phyloP scores from a whole-genome alignment of 495 filamentous ascomycete species.

The Penicillium cinerascens region DNA sequence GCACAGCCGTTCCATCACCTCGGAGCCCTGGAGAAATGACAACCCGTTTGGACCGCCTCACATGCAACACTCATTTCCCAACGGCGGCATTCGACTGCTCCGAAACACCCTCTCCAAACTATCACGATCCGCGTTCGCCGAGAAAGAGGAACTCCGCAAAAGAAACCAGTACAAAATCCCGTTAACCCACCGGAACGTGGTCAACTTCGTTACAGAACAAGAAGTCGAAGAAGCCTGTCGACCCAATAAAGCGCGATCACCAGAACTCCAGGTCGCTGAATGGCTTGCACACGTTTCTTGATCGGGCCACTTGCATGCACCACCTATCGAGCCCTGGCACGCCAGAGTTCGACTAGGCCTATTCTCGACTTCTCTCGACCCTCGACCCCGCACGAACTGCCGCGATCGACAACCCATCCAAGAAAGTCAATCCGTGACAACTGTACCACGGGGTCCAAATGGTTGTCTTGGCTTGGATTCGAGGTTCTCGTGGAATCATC shows the following conservation, averaged over 20 bases:
- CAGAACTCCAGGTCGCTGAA: constrained; percentile 64
- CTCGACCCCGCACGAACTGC: constrained; percentile 9
- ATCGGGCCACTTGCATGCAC: constrained; percentile 1
- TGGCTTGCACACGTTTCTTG: constrained; percentile 62
- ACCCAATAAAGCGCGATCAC: constrained; percentile 43
- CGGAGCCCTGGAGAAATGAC: constrained; percentile 34
- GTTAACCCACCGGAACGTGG: constrained; percentile 43
- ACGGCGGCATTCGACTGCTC: constrained; percentile 34
- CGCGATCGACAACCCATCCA: background rate
- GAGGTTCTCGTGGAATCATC: background rate
- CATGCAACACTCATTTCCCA: constrained; percentile 26
- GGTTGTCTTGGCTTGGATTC: background rate
- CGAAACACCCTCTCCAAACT: constrained; percentile 38
- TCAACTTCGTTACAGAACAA: constrained; percentile 42
- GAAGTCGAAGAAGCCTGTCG: constrained; percentile 54
- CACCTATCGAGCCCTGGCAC: background rate
- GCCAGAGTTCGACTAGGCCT: constrained; percentile 16
- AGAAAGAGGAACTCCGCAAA: constrained; percentile 39
- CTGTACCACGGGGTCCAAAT: background rate
- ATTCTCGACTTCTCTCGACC: constrained; percentile 21
- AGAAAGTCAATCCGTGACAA: constrained; percentile 1
- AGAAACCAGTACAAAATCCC: constrained; percentile 42
- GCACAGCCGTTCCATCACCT: constrained; percentile 22
- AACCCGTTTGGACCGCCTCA: constrained; percentile 41
- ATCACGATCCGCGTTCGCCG: constrained; percentile 35